Evolutionary conservation across 495 filamentous ascomycete species (phyloP), one percentile per base, ranked within the genome.

Genomic region (Sordaria brevicollis): DNA sequence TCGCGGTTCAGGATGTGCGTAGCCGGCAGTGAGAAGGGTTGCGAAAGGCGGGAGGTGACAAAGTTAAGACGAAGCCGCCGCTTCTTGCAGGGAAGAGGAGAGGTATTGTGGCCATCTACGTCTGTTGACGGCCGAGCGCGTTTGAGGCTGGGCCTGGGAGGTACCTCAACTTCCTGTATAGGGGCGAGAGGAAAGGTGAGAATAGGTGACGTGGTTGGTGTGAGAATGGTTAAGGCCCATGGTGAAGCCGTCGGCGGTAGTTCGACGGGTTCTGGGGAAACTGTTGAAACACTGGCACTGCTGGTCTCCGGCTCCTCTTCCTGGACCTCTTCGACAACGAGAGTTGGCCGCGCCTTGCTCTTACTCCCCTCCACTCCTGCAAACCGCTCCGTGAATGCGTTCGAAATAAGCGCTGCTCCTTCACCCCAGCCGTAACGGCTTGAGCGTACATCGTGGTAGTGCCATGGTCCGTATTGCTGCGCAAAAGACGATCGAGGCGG

Each of bases 31-130:
- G 89, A 90, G 75, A 88, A 93, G 2, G 90, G 90, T 62, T 81
- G 82, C 34, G 88, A 91, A 1, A 92, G 85, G 19, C 89, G 83
- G 4, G 89, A 91, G 5, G 90, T 93, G 71, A 91, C 85, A 25
- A 92, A 79, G 29, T 86, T 79, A 21, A 87, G 78, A 5, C 88
- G 84, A 17, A 92, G 74, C 9, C 90, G 84, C 33, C 91, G 87
- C 77, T 90, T 91, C 81, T 93, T 93, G 76, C 83, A 86, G 37
- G 82, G 72, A 19, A 84, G 68, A 1, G 71, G 73, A 4, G 80
- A 79, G 11, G 85, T 87, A 71, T 83, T 83, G 36, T 79, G 80
- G 15, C 89, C 87, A 66, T 91, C 89, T 66, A 90, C 85, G 72
- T 92, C 90, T 13, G 87, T 83, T 6, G 84, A 76, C 0, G 86